Evolutionary conservation across 768 basidiomycete genomes (phyloP).

Genomic region (Russula vinacea): DNA sequence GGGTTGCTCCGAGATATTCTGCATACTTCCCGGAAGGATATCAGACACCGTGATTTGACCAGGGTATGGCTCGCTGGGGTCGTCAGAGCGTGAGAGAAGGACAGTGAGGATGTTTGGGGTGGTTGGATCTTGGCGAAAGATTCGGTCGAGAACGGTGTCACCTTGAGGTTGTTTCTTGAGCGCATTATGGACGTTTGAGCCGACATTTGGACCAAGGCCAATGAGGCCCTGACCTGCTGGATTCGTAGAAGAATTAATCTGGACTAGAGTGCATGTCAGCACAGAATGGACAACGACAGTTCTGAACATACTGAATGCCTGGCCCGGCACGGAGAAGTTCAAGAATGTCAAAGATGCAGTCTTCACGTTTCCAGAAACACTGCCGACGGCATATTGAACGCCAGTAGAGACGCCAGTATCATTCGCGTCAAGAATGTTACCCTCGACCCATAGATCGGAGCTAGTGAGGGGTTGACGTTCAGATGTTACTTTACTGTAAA

Average conservation of each 20-base stretch:
- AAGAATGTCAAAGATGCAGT: conserved; percentile 45
- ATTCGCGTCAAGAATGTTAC: conserved; percentile 41
- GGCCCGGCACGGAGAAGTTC: conserved; percentile 44
- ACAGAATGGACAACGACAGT: background rate
- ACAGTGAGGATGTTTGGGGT: conserved; percentile 61
- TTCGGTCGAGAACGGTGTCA: conserved; percentile 57
- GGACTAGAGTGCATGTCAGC: conserved; percentile 38
- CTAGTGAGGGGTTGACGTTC: conserved; percentile 36
- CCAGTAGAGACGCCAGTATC: conserved; percentile 40
- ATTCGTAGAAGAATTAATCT: conserved; percentile 37
- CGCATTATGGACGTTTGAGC: conserved; percentile 45
- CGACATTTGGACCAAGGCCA: conserved; percentile 63
- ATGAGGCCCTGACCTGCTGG: conserved; percentile 41
- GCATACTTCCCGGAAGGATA: conserved; percentile 47
- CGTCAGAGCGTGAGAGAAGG: conserved; percentile 58
- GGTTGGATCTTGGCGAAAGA: conserved; percentile 58
- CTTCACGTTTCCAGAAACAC: conserved; percentile 47
- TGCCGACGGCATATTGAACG: conserved; percentile 55
- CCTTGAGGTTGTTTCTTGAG: conserved; percentile 41
- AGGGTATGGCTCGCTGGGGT: conserved; percentile 48
- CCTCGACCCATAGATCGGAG: conserved; percentile 63
- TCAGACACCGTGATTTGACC: conserved; percentile 67
- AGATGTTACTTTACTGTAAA: too few relatives aligned
- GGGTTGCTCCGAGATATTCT: conserved; percentile 49
- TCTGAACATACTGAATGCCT: conserved; percentile 46